Base-by-base conservation (phyloP, 228 moss, liverwort and hornwort species). In the Sphagnum fallax region DNA sequence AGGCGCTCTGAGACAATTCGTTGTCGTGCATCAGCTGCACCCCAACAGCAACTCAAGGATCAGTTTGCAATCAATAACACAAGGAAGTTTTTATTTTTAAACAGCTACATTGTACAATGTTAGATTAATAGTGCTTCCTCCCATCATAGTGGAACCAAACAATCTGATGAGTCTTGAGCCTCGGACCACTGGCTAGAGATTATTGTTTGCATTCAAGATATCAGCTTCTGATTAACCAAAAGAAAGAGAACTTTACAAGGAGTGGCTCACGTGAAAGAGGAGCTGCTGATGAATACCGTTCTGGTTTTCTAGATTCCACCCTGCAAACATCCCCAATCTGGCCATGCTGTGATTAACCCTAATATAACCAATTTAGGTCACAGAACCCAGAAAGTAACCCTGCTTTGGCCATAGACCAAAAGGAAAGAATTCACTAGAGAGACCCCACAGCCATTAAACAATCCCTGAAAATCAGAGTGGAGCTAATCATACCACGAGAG, bases 241-340 rank as follows among this genome's bases (percentile, higher is more conserved):
- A 12, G 55, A 55, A 55, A 8, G 55, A 55, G 8, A 12, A 8
- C 55, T 55, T 8, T 55, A 8, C 12, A 55, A 12, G 55, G 12
- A 55, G 12, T 8, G 55, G 51, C 80, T 78, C 86, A 98, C 98
- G 98, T 63, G 98, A 67, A 80, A 98, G 93, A 32, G 98, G 98
- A 49, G 98, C 94, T 53, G 98, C 94, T 67, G 94, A 94, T 16
- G 98, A 98, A 76, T 98, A 98, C 50, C 98, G 94, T 82, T 98
- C 98, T 57, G 98, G 94, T 68, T 84, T 93, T 73, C 98, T 89
- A 63, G 98, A 98, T 73, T 92, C 92, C 70, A 98, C 94, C 98
- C 98, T 98, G 71, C 55, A 51, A 12, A 65, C 13, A 47, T 12
- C 48, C 5, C 65, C 10, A 65, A 13, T 5, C 50, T 5, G 4